Evolutionary conservation across 805 yeast species (phyloP).

Genomic region (Teunomyces gatunensis): DNA sequence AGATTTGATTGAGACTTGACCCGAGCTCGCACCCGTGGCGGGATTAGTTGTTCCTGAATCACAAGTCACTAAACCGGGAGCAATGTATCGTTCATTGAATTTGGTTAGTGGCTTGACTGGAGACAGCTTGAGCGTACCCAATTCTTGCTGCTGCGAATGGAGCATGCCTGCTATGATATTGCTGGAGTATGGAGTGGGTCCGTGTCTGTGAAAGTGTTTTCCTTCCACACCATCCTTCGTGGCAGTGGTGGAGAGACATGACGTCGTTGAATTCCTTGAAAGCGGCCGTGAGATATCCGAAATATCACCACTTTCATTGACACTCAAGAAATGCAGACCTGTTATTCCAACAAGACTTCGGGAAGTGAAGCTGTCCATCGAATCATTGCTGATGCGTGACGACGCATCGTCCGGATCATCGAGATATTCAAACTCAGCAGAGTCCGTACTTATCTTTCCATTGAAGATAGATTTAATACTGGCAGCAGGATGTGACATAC

Average conservation of each 20-base stretch:
- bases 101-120: neutral
- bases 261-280: constrained; percentile 60
- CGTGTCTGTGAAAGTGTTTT: constrained; percentile 46
- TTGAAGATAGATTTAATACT: constrained; percentile 38
- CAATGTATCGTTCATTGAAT: neutral
- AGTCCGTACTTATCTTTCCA: constrained; percentile 29
- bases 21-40: neutral
- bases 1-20: constrained; percentile 19
- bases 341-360: constrained; percentile 15
- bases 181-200: constrained; percentile 35
- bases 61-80: neutral
- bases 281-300: constrained; percentile 47
- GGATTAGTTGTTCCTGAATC: neutral
- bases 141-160: constrained; percentile 14
- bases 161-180: constrained; percentile 30
- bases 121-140: neutral
- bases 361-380: constrained; percentile 18
- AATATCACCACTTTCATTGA: neutral
- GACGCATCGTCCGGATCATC: constrained; percentile 12
- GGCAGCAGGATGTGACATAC: constrained; percentile 44
- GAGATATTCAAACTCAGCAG: constrained; percentile 15
- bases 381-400: constrained; percentile 14
- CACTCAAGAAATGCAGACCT: neutral
- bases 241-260: constrained; percentile 70
- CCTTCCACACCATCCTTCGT: constrained; percentile 76